Evolutionary conservation across 2,329 filamentous ascomycete genomes (phyloP), one percentile per base, ranked within the genome.

Genomic region (Colletotrichum destructivum): DNA sequence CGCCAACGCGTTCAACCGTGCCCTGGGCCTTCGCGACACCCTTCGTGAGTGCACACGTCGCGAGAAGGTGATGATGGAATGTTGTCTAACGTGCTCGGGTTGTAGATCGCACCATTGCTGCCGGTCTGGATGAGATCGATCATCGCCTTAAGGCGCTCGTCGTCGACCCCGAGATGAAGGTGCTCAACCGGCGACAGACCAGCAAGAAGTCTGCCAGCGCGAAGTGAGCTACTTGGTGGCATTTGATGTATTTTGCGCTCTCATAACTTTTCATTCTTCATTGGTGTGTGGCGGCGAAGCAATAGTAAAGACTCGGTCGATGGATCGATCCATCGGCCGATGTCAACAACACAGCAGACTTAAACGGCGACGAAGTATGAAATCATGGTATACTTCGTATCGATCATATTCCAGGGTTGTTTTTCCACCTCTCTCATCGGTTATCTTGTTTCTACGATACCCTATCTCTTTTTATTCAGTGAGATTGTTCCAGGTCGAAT

Each of bases 31-130:
- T 38, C 79, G 81, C 54, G 80, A 79, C 66, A 77, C 78, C 9
- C 79, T 83, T 65, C 82, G 82, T 84, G 76, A 78, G 79, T 77
- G 38, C 4, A 15, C 23, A 15, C 6, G 12, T 21, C 35, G 6
- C n/a, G 11, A 55, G 52, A 5, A 26, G 1, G 6, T 2, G 4
- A 9, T 6, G 12, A 5, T 8, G 13, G 2, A 2, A 7, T 5
- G 7, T 55, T 31, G 11, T 21, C 52, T 55, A 12, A 55, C 26
- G 16, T 12, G 18, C 31, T 21, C 7, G 31, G 26, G 13, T 38
- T 55, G 3, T 21, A 73, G 68, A 68, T 26, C 52, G 64, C n/a
- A 55, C 40, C 3, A 62, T 73, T 18, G 40, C 23, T 35, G 26
- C 38, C 3, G 62, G 60, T 13, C 46, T 42, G 8, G 21, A 57